Conservation (phyloP, 202 grass and related monocot genomes). For the Bolboschoenoplectus hybrid region DNA sequence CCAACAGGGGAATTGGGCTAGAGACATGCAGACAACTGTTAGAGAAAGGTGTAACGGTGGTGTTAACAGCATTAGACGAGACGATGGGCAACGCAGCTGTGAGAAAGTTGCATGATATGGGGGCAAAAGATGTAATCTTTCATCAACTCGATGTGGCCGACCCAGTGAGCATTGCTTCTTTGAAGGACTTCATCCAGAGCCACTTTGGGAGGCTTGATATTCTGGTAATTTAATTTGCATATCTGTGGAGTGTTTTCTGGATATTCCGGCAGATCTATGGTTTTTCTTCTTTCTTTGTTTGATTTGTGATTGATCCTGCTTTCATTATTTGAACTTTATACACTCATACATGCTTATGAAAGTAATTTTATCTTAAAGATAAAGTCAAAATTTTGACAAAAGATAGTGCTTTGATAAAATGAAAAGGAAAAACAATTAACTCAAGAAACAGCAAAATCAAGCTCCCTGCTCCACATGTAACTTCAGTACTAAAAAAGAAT, state of each 20-base stretch:
- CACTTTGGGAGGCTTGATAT: constrained; percentile 40
- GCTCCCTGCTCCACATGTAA: not conserved
- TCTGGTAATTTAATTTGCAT: constrained; percentile 26
- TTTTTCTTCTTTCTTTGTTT: not conserved
- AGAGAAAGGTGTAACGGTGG: constrained; percentile 20
- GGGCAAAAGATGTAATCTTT: constrained; percentile 33
- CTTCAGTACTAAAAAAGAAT: not conserved
- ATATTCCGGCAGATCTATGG: not conserved
- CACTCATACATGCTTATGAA: not conserved
- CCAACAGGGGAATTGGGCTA: constrained; percentile 44
- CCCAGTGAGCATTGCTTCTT: not conserved
- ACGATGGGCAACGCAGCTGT: constrained; percentile 23
- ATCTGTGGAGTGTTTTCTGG: too few relatives aligned
- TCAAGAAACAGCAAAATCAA: not conserved
- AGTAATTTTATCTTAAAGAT: not conserved
- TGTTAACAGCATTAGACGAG: constrained; percentile 43
- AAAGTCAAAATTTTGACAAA: not conserved
- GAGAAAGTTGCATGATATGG: not conserved
- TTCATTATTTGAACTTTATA: not conserved
- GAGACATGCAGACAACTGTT: constrained; percentile 41
- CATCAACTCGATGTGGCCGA: constrained; percentile 37
- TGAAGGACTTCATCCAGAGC: constrained; percentile 4
- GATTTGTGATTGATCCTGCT: not conserved
- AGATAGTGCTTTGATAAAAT: not conserved
- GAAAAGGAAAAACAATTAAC: not conserved